phyloP scores from a whole-genome alignment of 2,329 filamentous ascomycete genomes.

The Trichothecium sympodiale region DNA sequence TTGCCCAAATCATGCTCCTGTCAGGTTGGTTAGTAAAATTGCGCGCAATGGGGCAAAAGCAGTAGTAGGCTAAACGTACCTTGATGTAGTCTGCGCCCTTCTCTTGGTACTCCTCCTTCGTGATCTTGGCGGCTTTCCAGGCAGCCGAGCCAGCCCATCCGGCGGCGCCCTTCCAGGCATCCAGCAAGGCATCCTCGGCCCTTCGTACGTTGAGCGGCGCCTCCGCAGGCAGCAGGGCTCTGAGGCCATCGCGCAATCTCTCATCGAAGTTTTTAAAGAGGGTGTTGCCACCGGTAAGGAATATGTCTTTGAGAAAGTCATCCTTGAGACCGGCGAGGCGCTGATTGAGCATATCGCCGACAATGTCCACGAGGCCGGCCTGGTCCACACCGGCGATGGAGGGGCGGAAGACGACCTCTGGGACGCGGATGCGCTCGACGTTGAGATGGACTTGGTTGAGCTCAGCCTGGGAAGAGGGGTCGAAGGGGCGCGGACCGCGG shows the following conservation, averaged over 20 bases:
- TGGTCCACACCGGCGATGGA: constrained; percentile 88
- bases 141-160: constrained; percentile 59
- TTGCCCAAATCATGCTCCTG: constrained; percentile 60
- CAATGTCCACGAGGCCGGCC: constrained; percentile 85
- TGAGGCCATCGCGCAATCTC: constrained; percentile 61
- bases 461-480: constrained; percentile 67
- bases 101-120: constrained; percentile 75
- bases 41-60: no score
- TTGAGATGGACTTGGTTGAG: constrained; percentile 88
- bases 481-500: constrained; percentile 77
- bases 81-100: constrained; percentile 93
- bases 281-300: constrained; percentile 88
- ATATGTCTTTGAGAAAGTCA: constrained; percentile 73
- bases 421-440: constrained; percentile 88
- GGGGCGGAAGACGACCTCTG: constrained; percentile 87
- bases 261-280: constrained; percentile 82
- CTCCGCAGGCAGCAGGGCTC: constrained; percentile 59
- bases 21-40: background rate
- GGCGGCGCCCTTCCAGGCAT: constrained; percentile 91
- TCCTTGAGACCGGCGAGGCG: constrained; percentile 55
- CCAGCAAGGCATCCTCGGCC: constrained; percentile 66
- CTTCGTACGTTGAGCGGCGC: constrained; percentile 57
- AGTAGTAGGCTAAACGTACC: constrained; percentile 35
- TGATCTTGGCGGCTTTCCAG: constrained; percentile 57
- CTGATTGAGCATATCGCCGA: constrained; percentile 78